Evolutionary conservation across 108 stramenopile genomes (phyloP).

Genomic region (Heterococcus sp.): DNA sequence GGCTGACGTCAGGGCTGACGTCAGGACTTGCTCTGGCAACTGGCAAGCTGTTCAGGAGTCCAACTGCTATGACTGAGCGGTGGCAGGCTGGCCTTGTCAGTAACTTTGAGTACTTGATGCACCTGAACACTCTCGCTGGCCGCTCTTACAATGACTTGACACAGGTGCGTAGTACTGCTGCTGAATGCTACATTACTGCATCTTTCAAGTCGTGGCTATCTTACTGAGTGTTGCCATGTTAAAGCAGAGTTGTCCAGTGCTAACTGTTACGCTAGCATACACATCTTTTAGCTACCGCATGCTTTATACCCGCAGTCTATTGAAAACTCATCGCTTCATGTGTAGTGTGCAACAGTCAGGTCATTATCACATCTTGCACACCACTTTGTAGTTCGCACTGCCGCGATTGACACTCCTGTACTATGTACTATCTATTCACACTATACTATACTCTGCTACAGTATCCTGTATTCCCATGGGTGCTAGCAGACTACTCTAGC

Average conservation of each 20-base stretch:
- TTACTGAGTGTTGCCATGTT: no score
- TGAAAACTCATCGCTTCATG: no score
- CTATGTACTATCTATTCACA: no score
- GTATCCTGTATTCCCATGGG: conserved; percentile 96
- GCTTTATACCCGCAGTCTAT: no score
- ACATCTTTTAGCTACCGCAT: no score
- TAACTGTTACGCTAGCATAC: no score
- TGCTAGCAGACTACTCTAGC: conserved; percentile 76
- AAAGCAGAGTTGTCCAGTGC: no score
- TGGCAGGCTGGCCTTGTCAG: conserved; percentile 61
- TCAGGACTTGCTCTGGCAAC: not conserved
- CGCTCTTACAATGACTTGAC: conserved; percentile 58
- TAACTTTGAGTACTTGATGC: conserved; percentile 59
- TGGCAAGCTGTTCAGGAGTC: not conserved
- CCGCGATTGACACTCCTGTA: no score
- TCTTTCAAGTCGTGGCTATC: no score
- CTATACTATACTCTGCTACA: conserved; percentile 68
- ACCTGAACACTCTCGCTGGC: conserved; percentile 54
- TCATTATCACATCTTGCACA: no score
- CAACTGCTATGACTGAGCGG: not conserved
- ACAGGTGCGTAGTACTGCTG: conserved; percentile 26
- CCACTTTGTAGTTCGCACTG: no score
- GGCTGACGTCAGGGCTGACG: not conserved
- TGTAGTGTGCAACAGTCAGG: no score
- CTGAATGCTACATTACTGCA: not conserved